Percentiles rank a stretch among this genome's conserved stretches.
phyloP scores from a whole-genome alignment of 768 basidiomycete genomes.

The Gymnopilus junonius region DNA sequence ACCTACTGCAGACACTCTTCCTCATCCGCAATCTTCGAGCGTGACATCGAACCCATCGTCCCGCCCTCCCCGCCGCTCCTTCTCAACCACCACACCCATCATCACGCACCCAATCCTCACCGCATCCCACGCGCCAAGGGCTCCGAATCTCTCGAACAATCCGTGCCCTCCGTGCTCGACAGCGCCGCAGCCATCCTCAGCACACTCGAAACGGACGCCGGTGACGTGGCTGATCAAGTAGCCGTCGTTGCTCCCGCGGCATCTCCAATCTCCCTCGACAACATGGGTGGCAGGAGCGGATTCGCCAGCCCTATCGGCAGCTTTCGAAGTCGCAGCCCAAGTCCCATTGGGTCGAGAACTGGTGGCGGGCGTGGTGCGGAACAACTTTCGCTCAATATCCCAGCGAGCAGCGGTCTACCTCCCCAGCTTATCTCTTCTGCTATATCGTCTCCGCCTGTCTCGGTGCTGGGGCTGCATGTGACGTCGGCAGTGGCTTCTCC shows the following conservation, averaged over 20 bases:
- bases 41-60: conserved; percentile 78
- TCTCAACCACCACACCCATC: conserved; percentile 33
- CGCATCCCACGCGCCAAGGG: conserved; percentile 72
- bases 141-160: conserved; percentile 75
- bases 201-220: conserved; percentile 33
- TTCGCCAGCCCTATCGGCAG: conserved; percentile 74
- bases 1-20: conserved; percentile 59
- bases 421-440: not conserved
- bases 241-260: conserved; percentile 60
- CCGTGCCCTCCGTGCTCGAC: conserved; percentile 87
- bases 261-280: conserved; percentile 18
- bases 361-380: not conserved
- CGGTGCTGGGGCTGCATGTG: not conserved
- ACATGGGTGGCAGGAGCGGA: conserved; percentile 37
- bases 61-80: conserved; percentile 40
- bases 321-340: conserved; percentile 70
- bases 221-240: conserved; percentile 59
- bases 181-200: conserved; percentile 78
- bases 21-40: conserved; percentile 90
- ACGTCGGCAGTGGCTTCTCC: not conserved
- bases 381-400: not conserved
- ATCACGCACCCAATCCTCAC: conserved; percentile 62
- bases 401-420: not conserved
- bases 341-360: conserved; percentile 46
- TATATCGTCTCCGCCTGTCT: not conserved